A percentile compares a stretch with the other conserved stretches of the same genome.
These are phyloP conservation scores for Chenopodium album DNA, from an alignment of 148 eudicot genomes.

Conservation along the genomic window DNA sequence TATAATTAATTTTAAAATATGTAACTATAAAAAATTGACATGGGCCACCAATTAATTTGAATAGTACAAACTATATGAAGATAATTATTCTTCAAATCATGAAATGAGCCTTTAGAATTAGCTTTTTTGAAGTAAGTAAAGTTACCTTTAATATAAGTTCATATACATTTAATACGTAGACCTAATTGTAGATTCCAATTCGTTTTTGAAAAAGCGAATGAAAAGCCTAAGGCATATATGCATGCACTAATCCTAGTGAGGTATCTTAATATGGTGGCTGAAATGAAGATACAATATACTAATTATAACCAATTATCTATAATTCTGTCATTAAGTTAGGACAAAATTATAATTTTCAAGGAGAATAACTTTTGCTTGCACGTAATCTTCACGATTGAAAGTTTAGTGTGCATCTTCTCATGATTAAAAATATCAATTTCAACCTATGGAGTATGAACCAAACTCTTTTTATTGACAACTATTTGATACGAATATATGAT, in stretches of 20 bases:
- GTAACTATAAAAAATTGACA: not conserved
- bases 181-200: not conserved
- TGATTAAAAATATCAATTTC: conserved; percentile 10
- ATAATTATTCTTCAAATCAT: not conserved
- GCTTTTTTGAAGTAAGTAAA: not conserved
- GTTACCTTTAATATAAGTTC: not conserved
- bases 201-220: not conserved
- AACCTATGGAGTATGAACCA: not conserved
- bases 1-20: too few relatives aligned
- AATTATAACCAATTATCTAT: not conserved
- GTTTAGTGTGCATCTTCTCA: conserved; percentile 5
- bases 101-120: not conserved
- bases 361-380: conserved; percentile 24
- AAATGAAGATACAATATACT: conserved; percentile 1
- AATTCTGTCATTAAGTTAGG: not conserved
- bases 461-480: conserved; percentile 1
- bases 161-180: not conserved
- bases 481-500: conserved; percentile 16
- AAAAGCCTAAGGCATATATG: conserved; percentile 7
- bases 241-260: conserved; percentile 1
- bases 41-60: not conserved
- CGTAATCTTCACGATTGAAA: conserved; percentile 4
- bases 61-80: not conserved
- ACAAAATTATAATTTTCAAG: not conserved
- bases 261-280: conserved; percentile 14